Percentiles rank a stretch among this genome's conserved stretches.
These are phyloP conservation scores for Blakeslea trispora DNA, from an alignment of 371 early-diverging fungal species.

Conservation along the genomic window DNA sequence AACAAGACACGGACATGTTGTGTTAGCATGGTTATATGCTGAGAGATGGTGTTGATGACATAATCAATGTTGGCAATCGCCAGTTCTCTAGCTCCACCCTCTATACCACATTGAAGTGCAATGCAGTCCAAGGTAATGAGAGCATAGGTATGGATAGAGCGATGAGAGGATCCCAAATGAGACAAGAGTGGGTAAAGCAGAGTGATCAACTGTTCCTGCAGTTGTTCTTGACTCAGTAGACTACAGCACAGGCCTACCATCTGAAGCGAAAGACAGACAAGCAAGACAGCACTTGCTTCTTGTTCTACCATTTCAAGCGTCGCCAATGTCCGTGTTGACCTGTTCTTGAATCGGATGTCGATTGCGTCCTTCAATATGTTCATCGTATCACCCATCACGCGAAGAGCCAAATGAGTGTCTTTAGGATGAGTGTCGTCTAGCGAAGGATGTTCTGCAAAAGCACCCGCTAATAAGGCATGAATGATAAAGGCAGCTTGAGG, in stretches of 20 bases:
- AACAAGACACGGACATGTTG: conserved; percentile 51
- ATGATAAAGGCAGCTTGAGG: conserved; percentile 53
- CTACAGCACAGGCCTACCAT: conserved; percentile 28
- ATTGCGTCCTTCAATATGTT: conserved; percentile 20
- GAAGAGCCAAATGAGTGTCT: conserved; percentile 12
- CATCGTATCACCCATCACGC: conserved; percentile 25
- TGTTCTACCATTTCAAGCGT: conserved; percentile 5
- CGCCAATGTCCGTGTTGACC: conserved; percentile 8
- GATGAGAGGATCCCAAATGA: conserved; percentile 49
- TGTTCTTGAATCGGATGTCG: conserved; percentile 7
- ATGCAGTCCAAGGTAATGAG: conserved; percentile 42
- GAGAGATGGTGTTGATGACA: conserved; percentile 58
- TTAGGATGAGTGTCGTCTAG: no score
- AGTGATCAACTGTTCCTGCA: conserved; percentile 52
- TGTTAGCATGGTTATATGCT: conserved; percentile 45
- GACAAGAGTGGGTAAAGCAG: conserved; percentile 60
- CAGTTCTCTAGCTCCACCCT: conserved; percentile 31
- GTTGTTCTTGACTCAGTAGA: conserved; percentile 19
- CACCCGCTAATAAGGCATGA: conserved; percentile 51
- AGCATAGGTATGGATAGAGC: conserved; percentile 42
- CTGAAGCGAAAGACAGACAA: conserved; percentile 37
- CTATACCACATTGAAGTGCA: conserved; percentile 30
- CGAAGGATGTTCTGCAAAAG: no score
- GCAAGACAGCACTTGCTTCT: conserved; percentile 29
- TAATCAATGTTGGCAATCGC: conserved; percentile 65